Evolutionary conservation across 2,329 filamentous ascomycete species (phyloP).

Genomic region (Davidsoniella virescens): DNA sequence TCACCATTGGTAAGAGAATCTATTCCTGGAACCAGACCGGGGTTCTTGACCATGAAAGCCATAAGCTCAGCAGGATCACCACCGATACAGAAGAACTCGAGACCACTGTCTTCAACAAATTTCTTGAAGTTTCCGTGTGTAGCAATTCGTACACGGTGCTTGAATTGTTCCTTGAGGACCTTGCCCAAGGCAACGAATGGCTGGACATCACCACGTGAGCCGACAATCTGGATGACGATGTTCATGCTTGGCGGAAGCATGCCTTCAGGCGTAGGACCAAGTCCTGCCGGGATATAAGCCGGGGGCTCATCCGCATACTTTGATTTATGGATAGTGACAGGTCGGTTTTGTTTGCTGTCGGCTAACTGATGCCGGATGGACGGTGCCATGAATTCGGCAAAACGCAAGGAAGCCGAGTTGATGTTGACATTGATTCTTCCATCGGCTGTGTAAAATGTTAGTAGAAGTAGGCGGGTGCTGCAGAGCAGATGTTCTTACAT

Average conservation of each 20-base stretch:
- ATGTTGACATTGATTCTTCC: constrained; percentile 69
- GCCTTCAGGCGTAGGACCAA: constrained; percentile 47
- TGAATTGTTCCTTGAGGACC: constrained; percentile 44
- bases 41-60: constrained; percentile 87
- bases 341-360: constrained; percentile 12
- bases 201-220: constrained; percentile 59
- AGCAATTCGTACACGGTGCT: constrained; percentile 56
- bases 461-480: neutral
- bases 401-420: constrained; percentile 41
- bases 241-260: constrained; percentile 44
- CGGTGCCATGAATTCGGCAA: constrained; percentile 16
- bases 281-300: constrained; percentile 55
- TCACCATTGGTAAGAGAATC: constrained; percentile 63
- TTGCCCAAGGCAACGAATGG: constrained; percentile 57
- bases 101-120: constrained; percentile 52
- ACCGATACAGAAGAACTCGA: constrained; percentile 66
- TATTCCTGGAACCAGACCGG: constrained; percentile 68
- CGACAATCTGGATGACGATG: constrained; percentile 60
- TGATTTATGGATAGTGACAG: constrained; percentile 6
- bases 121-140: constrained; percentile 53
- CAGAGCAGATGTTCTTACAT: constrained; percentile 21
- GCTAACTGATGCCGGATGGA: constrained; percentile 19
- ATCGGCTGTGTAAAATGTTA: constrained; percentile 34
- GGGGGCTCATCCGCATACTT: constrained; percentile 6
- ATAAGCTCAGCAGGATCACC: constrained; percentile 61